Evolutionary conservation across 2,329 filamentous ascomycete genomes (phyloP).

Genomic region (Aschersonia sp.): DNA sequence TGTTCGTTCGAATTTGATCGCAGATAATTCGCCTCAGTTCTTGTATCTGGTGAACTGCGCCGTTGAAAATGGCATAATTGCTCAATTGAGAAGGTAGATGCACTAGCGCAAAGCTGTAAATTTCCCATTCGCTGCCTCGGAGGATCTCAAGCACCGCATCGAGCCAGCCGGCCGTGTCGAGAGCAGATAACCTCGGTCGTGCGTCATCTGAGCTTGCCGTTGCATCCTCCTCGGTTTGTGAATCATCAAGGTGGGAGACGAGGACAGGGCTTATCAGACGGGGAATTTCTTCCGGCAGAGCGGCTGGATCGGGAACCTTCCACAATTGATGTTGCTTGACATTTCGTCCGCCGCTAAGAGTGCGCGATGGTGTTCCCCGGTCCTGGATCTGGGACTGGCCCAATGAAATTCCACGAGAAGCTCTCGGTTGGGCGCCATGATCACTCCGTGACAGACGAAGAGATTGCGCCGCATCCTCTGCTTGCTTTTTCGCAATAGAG

Average conservation of each 20-base stretch:
- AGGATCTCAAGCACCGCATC: slow-evolving; percentile 62
- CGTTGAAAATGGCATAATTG: slow-evolving; percentile 75
- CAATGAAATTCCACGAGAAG: slow-evolving; percentile 37
- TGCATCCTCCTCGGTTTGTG: slow-evolving; percentile 3
- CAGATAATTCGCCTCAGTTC: slow-evolving; percentile 64
- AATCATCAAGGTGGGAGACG: slow-evolving; percentile 19
- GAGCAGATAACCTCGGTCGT: slow-evolving; percentile 19
- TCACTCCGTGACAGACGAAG: slow-evolving; percentile 30
- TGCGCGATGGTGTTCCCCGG: slow-evolving; percentile 24
- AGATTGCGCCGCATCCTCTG: slow-evolving; percentile 34
- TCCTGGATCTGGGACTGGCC: slow-evolving; percentile 31
- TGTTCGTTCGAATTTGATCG: slow-evolving; percentile 65
- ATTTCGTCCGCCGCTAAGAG: slow-evolving; percentile 23
- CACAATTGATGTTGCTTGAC: slow-evolving; percentile 37
- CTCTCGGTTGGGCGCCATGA: slow-evolving; percentile 19
- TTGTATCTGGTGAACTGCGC: slow-evolving; percentile 59
- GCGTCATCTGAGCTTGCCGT: slow-evolving; percentile 13
- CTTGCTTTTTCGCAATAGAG: slow-evolving; percentile 33
- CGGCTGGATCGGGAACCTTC: slow-evolving; percentile 41
- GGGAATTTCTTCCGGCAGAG: slow-evolving; percentile 33
- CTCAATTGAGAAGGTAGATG: slow-evolving; percentile 77
- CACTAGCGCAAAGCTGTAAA: slow-evolving; percentile 80
- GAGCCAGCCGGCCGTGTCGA: slow-evolving; percentile 58
- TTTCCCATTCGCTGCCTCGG: slow-evolving; percentile 70
- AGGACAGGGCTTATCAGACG: slow-evolving; percentile 34